A percentile compares a stretch with the other conserved stretches of the same genome.
Evolutionary conservation across 1,284 basidiomycete genomes (phyloP).

Genomic region (Cutaneotrichosporon sp.): DNA sequence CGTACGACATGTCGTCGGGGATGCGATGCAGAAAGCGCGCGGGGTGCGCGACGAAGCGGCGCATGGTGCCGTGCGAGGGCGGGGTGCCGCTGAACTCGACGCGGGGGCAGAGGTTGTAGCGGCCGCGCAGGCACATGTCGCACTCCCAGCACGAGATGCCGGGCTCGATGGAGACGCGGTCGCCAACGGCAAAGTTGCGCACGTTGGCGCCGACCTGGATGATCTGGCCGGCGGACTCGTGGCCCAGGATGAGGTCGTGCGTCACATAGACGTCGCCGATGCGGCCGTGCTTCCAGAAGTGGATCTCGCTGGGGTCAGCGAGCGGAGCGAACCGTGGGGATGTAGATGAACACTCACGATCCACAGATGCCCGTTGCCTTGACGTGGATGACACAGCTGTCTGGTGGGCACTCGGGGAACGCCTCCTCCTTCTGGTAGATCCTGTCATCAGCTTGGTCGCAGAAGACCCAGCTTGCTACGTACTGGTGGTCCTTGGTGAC

Average conservation of each 20-base stretch:
- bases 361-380: slow-evolving; percentile 36
- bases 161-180: slow-evolving; percentile 55
- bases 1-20: slow-evolving; percentile 51
- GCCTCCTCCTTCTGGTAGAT: slow-evolving; percentile 35
- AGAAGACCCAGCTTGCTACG: slow-evolving; percentile 8
- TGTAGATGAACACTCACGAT: background rate
- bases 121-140: slow-evolving; percentile 44
- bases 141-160: slow-evolving; percentile 54
- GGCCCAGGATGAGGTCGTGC: slow-evolving; percentile 48
- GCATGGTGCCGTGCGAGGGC: slow-evolving; percentile 41
- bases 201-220: slow-evolving; percentile 51
- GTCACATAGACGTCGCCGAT: slow-evolving; percentile 43
- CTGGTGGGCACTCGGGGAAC: slow-evolving; percentile 32
- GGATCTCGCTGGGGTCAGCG: slow-evolving; percentile 27
- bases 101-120: slow-evolving; percentile 47
- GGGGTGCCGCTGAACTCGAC: slow-evolving; percentile 43
- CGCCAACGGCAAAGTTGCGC: slow-evolving; percentile 48
- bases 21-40: slow-evolving; percentile 54
- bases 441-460: slow-evolving; percentile 11
- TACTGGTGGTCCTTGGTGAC: slow-evolving; percentile 37
- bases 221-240: slow-evolving; percentile 54
- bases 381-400: slow-evolving; percentile 36
- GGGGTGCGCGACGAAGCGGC: slow-evolving; percentile 53
- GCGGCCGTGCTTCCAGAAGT: slow-evolving; percentile 35
- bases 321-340: background rate